phyloP scores from a whole-genome alignment of 2,329 filamentous ascomycete genomes.

The Westerdykella aurantiaca region DNA sequence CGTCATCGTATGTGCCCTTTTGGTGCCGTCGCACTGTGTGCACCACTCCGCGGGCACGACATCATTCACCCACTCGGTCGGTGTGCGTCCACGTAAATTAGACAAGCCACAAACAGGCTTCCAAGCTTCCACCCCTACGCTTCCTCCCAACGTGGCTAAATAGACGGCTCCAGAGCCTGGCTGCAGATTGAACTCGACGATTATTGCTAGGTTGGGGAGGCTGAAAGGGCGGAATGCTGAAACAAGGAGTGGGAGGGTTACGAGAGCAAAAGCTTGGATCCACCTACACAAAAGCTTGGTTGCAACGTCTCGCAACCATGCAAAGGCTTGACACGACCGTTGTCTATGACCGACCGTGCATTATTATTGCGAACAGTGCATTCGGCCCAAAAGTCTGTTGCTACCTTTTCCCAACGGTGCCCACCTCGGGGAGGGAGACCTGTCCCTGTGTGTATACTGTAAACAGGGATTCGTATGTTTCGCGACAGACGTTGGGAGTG shows the following conservation, averaged over 20 bases:
- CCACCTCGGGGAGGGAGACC: too few species aligned
- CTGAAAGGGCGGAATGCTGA: conserved; percentile 4
- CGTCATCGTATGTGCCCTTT: not conserved
- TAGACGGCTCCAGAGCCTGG: not conserved
- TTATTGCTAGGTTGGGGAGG: conserved; percentile 4
- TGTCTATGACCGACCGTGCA: too few species aligned
- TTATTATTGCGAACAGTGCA: too few species aligned
- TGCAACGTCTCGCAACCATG: not conserved
- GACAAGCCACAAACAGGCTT: conserved; percentile 27
- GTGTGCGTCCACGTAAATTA: too few species aligned
- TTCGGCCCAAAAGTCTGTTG: too few species aligned
- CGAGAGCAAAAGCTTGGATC: not conserved
- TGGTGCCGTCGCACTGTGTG: not conserved
- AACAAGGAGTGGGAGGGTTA: not conserved
- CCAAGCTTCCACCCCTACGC: conserved; percentile 19
- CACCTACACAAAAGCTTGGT: not conserved
- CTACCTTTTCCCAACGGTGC: too few species aligned
- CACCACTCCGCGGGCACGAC: conserved; percentile 5
- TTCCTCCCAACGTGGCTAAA: not conserved
- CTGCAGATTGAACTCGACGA: conserved; percentile 2
- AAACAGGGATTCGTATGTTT: too few species aligned
- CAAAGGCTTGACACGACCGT: not conserved
- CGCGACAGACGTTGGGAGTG: too few species aligned
- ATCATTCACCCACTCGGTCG: conserved; percentile 9
- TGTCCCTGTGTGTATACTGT: too few species aligned